These are phyloP conservation scores for Phytopythium sindhum DNA, from an alignment of 352 stramenopile genomes.

Conservation along the genomic window DNA sequence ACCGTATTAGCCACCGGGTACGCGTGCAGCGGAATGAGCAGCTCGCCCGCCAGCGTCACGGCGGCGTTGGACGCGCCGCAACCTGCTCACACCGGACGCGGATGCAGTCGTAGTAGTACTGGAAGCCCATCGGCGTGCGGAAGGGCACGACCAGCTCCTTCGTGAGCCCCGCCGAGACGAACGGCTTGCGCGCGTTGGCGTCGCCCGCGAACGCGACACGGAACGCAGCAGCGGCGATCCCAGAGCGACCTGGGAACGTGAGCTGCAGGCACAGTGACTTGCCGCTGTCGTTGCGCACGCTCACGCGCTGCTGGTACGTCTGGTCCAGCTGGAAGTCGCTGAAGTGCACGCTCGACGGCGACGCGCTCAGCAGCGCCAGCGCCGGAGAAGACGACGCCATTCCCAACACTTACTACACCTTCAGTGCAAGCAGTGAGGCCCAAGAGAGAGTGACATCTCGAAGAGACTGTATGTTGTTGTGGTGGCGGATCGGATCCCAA, in stretches of 20 bases:
- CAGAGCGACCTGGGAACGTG: conserved; percentile 28
- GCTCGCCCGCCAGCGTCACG: conserved; percentile 28
- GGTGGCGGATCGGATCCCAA: neutral
- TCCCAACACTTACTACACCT: too few relatives aligned
- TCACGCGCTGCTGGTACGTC: conserved; percentile 58
- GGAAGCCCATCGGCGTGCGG: conserved; percentile 49
- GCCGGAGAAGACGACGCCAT: neutral
- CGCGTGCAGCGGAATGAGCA: conserved; percentile 79
- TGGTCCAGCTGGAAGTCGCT: conserved; percentile 72
- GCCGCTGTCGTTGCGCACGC: conserved; percentile 73
- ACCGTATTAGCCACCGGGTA: conserved; percentile 86
- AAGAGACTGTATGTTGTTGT: too few relatives aligned
- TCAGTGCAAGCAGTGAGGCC: too few relatives aligned
- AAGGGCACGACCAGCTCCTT: conserved; percentile 83
- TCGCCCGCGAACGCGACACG: conserved; percentile 36
- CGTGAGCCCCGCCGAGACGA: conserved; percentile 68
- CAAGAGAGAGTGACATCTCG: neutral
- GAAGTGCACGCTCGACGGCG: conserved; percentile 83
- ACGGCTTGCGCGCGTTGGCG: conserved; percentile 43
- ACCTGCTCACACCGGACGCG: conserved; percentile 72
- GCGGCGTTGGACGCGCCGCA: conserved; percentile 50
- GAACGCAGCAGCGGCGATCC: conserved; percentile 37
- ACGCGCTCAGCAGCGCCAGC: conserved; percentile 32
- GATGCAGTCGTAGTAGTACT: conserved; percentile 91
- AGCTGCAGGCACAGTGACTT: conserved; percentile 74